Percentiles rank a stretch among this genome's conserved stretches.
phyloP scores from a whole-genome alignment of 2,329 filamentous ascomycete genomes.

The Calonectria honghensis region DNA sequence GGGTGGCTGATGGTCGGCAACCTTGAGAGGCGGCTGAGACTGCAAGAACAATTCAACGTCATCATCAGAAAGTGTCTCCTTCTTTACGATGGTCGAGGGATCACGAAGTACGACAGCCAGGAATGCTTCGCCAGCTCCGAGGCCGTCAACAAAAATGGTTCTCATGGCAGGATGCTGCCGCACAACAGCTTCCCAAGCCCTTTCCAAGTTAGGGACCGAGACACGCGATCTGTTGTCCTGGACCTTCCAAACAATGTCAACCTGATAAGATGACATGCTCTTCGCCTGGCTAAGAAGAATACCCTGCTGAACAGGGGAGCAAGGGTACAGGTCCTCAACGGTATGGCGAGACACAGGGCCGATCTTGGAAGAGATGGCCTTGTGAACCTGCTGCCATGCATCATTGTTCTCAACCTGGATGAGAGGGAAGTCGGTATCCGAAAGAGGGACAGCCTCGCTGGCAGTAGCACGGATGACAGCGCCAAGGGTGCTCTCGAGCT shows the following conservation, averaged over 20 bases:
- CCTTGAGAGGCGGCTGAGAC: conserved; percentile 12
- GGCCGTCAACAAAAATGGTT: conserved; percentile 35
- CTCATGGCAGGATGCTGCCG: conserved; percentile 32
- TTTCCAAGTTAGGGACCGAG: background rate
- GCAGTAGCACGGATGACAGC: conserved; percentile 16
- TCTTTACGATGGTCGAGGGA: background rate
- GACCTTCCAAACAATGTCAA: conserved; percentile 28
- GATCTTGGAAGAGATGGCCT: conserved; percentile 17
- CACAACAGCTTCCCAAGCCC: conserved; percentile 25
- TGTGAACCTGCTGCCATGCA: conserved; percentile 31
- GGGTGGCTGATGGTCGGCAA: conserved; percentile 1
- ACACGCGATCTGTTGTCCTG: conserved; percentile 5
- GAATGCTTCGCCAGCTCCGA: conserved; percentile 18
- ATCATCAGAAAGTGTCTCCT: background rate
- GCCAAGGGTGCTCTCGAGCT: conserved; percentile 24
- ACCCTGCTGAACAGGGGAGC: conserved; percentile 35
- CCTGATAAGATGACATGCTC: conserved; percentile 13
- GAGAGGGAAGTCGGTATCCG: conserved; percentile 4
- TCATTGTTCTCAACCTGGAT: conserved; percentile 20
- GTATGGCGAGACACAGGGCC: conserved; percentile 8
- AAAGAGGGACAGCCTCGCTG: conserved; percentile 12
- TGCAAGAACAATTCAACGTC: conserved; percentile 1
- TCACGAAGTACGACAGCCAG: conserved; percentile 10
- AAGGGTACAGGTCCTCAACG: conserved; percentile 38
- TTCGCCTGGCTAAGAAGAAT: conserved; percentile 37